Base-by-base conservation (phyloP, 106 monocot species). In the Acanthochlamys bracteata region DNA sequence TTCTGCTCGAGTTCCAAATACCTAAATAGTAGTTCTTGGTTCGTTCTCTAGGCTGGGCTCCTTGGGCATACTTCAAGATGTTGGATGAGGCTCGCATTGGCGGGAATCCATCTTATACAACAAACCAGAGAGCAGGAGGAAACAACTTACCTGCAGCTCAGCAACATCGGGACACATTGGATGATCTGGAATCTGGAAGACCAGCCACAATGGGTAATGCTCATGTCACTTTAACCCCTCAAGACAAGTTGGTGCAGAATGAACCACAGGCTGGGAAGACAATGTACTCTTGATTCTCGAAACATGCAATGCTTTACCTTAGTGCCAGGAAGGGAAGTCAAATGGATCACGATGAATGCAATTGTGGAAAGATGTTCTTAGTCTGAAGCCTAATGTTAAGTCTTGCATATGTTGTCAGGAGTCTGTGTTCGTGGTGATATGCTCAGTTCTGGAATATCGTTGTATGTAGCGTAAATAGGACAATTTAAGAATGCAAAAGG, bases 61-160 rank as follows among this genome's bases (percentile, higher is more conserved):
- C 80, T 25, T 76, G 75, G 22, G 76, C 80, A 23, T 73, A 76
- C 46, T 76, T 76, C 42, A 57, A 65, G 17, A 76, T 72, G 80
- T 59, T 81, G 64, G 80, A 68, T 23, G 72, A 68, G 27, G 6
- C 59, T n/a, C 39, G 45, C 13, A 54, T 7, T 17, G 51, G 52
- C 14, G 59, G 20, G 17, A 52, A 27, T 54, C n/a, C 57, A 20
- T 20, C 52, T 12, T 42, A 27, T 66, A 39, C 60, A 39, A 42
- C 22, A 43, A 76, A 47, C 19, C 66, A 27, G 16, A 52, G 45
- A 46, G 15, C 53, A 39, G 26, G 24, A 20, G 24, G 33, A 39
- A 47, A 42, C 16, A 24, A 27, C 4, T 17, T 24, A 27, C 20
- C 70, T 43, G 20, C 41, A 53, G 11, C 20, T 39, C 45, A 27